These are phyloP conservation scores for Fusarium decemcellulare DNA, from an alignment of 2,329 filamentous ascomycete species.

Conservation along the genomic window DNA sequence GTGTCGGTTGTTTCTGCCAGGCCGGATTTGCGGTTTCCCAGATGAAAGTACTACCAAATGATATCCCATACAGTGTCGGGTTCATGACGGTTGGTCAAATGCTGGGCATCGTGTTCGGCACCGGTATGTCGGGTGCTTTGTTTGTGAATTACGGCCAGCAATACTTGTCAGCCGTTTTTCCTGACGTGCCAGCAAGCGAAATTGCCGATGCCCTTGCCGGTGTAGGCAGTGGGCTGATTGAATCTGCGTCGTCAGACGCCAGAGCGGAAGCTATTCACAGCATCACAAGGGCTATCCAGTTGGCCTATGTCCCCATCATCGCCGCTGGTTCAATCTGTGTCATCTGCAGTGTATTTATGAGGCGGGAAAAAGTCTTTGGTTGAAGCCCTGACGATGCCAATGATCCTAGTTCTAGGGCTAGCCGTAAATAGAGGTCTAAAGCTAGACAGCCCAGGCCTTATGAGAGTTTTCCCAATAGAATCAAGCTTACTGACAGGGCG, in stretches of 20 bases:
- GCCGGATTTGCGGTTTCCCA: constrained; percentile 19
- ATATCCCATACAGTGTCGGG: constrained; percentile 21
- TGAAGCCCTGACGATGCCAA: not conserved
- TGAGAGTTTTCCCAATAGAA: constrained; percentile 9
- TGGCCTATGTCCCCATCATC: constrained; percentile 25
- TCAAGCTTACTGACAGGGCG: constrained; percentile 40
- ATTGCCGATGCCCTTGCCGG: constrained; percentile 18
- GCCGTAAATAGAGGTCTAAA: not conserved
- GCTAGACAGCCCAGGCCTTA: not conserved
- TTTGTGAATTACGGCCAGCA: constrained; percentile 25
- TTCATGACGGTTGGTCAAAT: constrained; percentile 29
- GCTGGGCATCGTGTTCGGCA: constrained; percentile 21
- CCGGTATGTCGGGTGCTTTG: constrained; percentile 16
- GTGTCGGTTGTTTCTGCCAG: constrained; percentile 19
- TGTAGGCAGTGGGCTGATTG: constrained; percentile 11
- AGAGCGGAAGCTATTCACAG: constrained; percentile 18
- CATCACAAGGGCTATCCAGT: constrained; percentile 16
- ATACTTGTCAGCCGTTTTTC: constrained; percentile 7
- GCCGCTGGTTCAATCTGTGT: constrained; percentile 21
- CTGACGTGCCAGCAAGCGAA: not conserved
- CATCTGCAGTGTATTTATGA: constrained; percentile 8
- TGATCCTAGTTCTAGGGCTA: not conserved
- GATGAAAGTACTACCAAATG: constrained; percentile 12
- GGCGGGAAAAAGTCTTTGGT: constrained; percentile 17
- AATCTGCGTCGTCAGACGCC: not conserved